Percentiles rank a stretch among this genome's conserved stretches.
Evolutionary conservation across 2,329 filamentous ascomycete genomes (phyloP).

Genomic region (Cladophialophora chaetospira): DNA sequence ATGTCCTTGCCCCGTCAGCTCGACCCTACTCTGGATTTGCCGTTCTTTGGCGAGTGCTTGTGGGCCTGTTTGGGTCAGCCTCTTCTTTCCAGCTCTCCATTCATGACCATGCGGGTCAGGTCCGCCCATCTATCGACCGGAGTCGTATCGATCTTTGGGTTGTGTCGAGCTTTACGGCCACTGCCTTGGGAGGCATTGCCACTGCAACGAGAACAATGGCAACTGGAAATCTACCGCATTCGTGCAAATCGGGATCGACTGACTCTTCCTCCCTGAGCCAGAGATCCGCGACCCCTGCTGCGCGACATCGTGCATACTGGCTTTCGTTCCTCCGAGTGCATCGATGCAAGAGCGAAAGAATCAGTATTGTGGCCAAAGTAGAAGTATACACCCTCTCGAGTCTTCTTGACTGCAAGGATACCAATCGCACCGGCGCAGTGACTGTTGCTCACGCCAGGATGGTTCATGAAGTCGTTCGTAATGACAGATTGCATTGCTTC

Average conservation of each 20-base stretch:
- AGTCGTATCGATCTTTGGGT: too few relatives aligned
- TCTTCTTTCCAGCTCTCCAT: too few relatives aligned
- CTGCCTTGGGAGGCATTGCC: too few relatives aligned
- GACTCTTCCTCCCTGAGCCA: conserved; percentile 51
- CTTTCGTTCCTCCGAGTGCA: conserved; percentile 74
- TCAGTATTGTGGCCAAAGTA: conserved; percentile 98
- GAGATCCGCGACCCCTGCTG: conserved; percentile 54
- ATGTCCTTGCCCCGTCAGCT: not conserved
- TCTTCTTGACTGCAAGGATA: conserved; percentile 86
- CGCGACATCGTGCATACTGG: conserved; percentile 89
- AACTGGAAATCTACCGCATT: not conserved
- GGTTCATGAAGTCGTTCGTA: conserved; percentile 83
- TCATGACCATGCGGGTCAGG: too few relatives aligned
- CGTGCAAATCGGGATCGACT: conserved; percentile 32
- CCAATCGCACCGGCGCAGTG: conserved; percentile 86
- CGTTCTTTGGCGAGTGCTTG: not conserved
- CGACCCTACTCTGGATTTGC: not conserved
- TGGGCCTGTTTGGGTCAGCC: not conserved
- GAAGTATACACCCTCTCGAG: conserved; percentile 71
- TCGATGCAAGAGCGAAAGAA: conserved; percentile 78
- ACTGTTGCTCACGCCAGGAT: conserved; percentile 79
- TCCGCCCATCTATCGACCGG: too few relatives aligned
- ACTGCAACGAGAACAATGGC: not conserved
- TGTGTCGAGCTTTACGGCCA: too few relatives aligned
- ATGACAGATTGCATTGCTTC: conserved; percentile 77